Base-by-base conservation (phyloP, 257 asterid species). In the Solanum okadae region DNA sequence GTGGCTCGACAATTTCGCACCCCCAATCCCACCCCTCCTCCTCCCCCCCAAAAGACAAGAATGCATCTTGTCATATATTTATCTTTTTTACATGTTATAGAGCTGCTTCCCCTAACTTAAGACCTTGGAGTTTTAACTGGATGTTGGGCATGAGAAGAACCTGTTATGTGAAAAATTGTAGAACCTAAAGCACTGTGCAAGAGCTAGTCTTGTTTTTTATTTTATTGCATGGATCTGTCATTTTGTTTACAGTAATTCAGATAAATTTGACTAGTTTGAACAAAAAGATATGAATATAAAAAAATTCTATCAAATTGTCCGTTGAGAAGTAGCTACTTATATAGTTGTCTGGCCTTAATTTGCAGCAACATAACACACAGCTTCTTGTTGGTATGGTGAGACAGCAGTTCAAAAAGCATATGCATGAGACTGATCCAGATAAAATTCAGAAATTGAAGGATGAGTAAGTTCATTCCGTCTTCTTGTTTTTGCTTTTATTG, bases 381-480 rank as follows among this genome's bases (percentile, higher is more conserved):
- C 94, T 97, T 91, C 90, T 96, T 67, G 91, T 95, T 71, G 88
- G 86, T 88, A 95, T 97, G 98, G 95, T 96, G 88, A 91, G 99
- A 68, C 93, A 94, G 88, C 98, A 95, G 91, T 96, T 97, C 95
- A 95, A 93, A 91, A 96, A 86, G 88, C 90, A 94, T 90, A 96
- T 92, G 95, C 95, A 95, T 22, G 99, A 96, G 93, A 96, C 95
- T n/a, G 94, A 97, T 93, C 96, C 98, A 4, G 98, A 97, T 23
- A 95, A 90, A 88, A 95, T 97, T 87, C 98, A 95, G 91, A 90
- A 95, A 88, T 61, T 96, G 90, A 97, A 96, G 91, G 99, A 97
- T 31, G 97, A 93, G 98, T 96, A 89, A 94, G 98, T 93, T 88
- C 46, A 65, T 29, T 38, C 27, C 73, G 44, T 22, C 70, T 70